phyloP scores from a whole-genome alignment of 495 filamentous ascomycete species.

The Penicillium pulvis region DNA sequence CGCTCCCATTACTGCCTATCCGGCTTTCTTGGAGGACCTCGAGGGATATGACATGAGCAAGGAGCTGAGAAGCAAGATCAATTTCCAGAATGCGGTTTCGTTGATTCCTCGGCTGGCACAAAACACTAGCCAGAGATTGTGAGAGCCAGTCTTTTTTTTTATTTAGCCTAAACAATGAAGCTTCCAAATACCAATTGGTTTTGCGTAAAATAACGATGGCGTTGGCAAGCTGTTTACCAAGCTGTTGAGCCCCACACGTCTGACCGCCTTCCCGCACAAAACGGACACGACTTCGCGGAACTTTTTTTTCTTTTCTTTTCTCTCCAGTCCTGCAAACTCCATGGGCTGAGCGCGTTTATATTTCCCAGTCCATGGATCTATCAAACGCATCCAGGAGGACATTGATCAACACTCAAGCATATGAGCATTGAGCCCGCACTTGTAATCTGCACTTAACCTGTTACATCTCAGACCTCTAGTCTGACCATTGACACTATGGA shows the following conservation, averaged over 20 bases:
- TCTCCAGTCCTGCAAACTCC: not conserved
- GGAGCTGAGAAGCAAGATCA: slow-evolving; percentile 12
- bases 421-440: slow-evolving; percentile 8
- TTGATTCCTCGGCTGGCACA: slow-evolving; percentile 10
- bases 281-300: slow-evolving; percentile 8
- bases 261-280: slow-evolving; percentile 28
- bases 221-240: too few species aligned
- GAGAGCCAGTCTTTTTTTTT: not conserved
- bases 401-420: not conserved
- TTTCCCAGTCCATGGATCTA: not conserved
- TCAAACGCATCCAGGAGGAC: not conserved
- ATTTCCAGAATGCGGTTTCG: slow-evolving; percentile 5
- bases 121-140: not conserved
- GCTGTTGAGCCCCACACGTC: not conserved
- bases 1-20: slow-evolving; percentile 10
- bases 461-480: slow-evolving; percentile 17
- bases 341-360: slow-evolving; percentile 25
- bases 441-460: slow-evolving; percentile 31
- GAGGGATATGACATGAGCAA: slow-evolving; percentile 11
- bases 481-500: slow-evolving; percentile 61
- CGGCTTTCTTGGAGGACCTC: slow-evolving; percentile 12
- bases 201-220: too few species aligned
- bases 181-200: too few species aligned
- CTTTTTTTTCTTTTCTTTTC: slow-evolving; percentile 13
- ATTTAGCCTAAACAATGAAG: too few species aligned